Percentiles rank a stretch among this genome's conserved stretches.
phyloP scores from a whole-genome alignment of 495 filamentous ascomycete species.

The Penicillium silybi region DNA sequence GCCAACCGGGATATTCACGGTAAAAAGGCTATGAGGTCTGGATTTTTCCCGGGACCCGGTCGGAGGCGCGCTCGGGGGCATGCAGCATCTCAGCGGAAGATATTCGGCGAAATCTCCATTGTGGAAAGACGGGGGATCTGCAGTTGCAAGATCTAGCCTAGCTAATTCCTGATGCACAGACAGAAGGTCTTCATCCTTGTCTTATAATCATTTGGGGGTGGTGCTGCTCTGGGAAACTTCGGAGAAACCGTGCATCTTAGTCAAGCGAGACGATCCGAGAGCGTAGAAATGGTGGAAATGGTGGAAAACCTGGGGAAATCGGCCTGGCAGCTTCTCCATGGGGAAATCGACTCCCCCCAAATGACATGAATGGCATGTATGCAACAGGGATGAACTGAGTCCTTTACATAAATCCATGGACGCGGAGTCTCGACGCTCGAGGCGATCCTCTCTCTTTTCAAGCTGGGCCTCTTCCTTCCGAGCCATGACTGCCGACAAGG shows the following conservation, averaged over 20 bases:
- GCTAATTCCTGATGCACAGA: background rate
- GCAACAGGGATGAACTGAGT: background rate
- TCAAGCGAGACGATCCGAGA: background rate
- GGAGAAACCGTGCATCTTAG: conserved; percentile 13
- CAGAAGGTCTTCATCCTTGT: too few relatives aligned
- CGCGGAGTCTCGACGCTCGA: background rate
- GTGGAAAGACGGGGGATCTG: background rate
- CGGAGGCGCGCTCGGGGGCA: conserved; percentile 15
- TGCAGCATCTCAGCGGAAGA: conserved; percentile 8
- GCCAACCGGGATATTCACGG: background rate
- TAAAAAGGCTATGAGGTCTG: background rate
- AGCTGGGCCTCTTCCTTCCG: conserved; percentile 4
- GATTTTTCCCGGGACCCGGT: conserved; percentile 14
- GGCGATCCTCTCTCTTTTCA: conserved; percentile 2
- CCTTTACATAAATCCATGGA: conserved; percentile 8
- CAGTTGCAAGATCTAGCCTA: background rate
- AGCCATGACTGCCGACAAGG: conserved; percentile 8
- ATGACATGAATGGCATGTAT: background rate
- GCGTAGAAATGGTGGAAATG: background rate
- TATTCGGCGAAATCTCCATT: conserved; percentile 20
- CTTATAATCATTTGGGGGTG: background rate
- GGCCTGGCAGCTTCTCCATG: conserved; percentile 9
- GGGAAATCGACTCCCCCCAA: conserved; percentile 3
- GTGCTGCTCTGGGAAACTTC: conserved; percentile 16
- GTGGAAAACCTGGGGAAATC: conserved; percentile 15